phyloP scores from a whole-genome alignment of 805 yeast species.

The Saccharomycopsis microspora region DNA sequence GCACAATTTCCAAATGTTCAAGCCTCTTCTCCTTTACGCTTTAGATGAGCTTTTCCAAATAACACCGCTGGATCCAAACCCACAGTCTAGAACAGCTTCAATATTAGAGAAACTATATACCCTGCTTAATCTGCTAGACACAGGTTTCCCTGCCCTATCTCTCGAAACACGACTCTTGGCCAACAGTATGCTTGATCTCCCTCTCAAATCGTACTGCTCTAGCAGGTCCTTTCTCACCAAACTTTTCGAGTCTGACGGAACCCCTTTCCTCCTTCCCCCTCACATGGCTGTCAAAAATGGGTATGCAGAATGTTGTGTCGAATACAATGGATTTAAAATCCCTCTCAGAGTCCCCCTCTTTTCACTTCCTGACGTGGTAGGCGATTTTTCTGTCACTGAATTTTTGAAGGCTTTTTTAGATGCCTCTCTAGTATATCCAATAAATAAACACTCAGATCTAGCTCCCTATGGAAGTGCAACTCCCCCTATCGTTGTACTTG shows the following conservation, averaged over 20 bases:
- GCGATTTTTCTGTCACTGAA: conserved; percentile 9
- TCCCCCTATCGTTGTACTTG: conserved; percentile 39
- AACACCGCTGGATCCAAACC: not conserved
- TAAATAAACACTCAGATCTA: conserved; percentile 26
- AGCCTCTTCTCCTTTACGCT: conserved; percentile 39
- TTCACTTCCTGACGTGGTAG: conserved; percentile 21
- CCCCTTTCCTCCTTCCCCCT: too few relatives aligned
- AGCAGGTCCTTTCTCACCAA: conserved; percentile 1
- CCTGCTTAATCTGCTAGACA: not conserved
- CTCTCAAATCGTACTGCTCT: conserved; percentile 7
- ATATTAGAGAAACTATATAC: conserved; percentile 1
- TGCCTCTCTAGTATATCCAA: conserved; percentile 16
- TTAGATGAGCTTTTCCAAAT: conserved; percentile 33
- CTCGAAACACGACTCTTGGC: conserved; percentile 9
- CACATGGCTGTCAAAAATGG: conserved; percentile 18
- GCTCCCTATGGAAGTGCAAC: conserved; percentile 43
- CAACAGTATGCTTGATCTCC: conserved; percentile 12
- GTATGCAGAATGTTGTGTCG: conserved; percentile 28
- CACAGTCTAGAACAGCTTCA: not conserved
- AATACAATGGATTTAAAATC: conserved; percentile 31
- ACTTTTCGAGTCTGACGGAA: not conserved
- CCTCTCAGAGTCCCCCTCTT: conserved; percentile 28
- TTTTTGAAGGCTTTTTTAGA: conserved; percentile 8
- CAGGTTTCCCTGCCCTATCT: not conserved
- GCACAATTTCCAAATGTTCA: conserved; percentile 38